Conservation (phyloP, 2,329 filamentous ascomycete species). For the Chalara sp. region DNA sequence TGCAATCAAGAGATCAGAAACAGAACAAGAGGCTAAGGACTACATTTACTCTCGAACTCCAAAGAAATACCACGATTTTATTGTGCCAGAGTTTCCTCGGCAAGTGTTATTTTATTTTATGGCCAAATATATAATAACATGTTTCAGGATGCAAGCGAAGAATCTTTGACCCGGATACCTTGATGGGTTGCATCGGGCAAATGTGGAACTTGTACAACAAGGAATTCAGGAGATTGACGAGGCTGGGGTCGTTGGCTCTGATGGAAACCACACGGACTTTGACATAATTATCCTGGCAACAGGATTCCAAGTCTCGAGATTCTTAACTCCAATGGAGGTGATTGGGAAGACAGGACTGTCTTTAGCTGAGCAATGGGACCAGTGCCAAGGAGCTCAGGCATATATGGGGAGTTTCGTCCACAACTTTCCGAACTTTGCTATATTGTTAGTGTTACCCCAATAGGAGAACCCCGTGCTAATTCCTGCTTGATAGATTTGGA, state of each 20-base stretch:
- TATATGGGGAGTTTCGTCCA: slow-evolving; percentile 23
- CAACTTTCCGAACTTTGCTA: slow-evolving; percentile 24
- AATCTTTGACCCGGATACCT: slow-evolving; percentile 27
- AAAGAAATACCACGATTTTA: slow-evolving; percentile 7
- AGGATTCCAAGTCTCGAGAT: slow-evolving; percentile 29
- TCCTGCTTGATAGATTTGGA: slow-evolving; percentile 8
- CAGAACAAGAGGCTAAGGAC: slow-evolving; percentile 10
- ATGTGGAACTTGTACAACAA: slow-evolving; percentile 5
- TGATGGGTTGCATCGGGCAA: slow-evolving; percentile 6
- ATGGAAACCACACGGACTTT: slow-evolving; percentile 5
- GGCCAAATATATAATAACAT: no score
- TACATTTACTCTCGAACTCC: slow-evolving; percentile 18
- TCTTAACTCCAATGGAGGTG: slow-evolving; percentile 29
- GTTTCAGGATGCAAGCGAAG: slow-evolving; percentile 22
- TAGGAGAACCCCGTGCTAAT: no score
- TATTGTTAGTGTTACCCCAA: slow-evolving; percentile 5
- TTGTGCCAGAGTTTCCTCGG: slow-evolving; percentile 7
- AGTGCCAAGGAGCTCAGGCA: slow-evolving; percentile 25
- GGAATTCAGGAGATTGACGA: slow-evolving; percentile 8
- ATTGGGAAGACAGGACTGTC: slow-evolving; percentile 20
- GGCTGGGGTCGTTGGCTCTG: slow-evolving; percentile 4
- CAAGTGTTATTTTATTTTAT: neutral
- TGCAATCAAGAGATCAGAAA: slow-evolving; percentile 6
- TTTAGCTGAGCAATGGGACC: slow-evolving; percentile 26
- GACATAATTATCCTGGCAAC: slow-evolving; percentile 12